phyloP scores from a whole-genome alignment of 2,329 filamentous ascomycete genomes.

The Penicillium sp. region DNA sequence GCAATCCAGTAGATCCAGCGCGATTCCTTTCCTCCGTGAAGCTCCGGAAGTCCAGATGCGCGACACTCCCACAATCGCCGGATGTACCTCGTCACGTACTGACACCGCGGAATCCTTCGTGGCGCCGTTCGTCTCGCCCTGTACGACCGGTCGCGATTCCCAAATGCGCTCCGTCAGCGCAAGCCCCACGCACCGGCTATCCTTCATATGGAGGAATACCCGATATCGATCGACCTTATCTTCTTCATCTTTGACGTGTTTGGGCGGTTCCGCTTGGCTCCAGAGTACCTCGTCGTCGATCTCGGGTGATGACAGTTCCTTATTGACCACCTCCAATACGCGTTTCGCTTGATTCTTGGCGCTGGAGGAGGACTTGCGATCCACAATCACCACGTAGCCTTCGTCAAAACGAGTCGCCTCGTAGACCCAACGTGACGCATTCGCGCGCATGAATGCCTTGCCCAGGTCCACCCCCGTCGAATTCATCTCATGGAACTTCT shows the following conservation, averaged over 20 bases:
- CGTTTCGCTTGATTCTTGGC: constrained; percentile 59
- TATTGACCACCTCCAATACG: constrained; percentile 65
- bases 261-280: constrained; percentile 52
- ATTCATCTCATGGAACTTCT: constrained; percentile 67
- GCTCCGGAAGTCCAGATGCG: constrained; percentile 67
- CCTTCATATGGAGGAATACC: constrained; percentile 65
- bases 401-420: constrained; percentile 54
- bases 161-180: constrained; percentile 66
- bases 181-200: constrained; percentile 65
- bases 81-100: constrained; percentile 46
- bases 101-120: constrained; percentile 49
- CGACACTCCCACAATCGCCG: constrained; percentile 64
- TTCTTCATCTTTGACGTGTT: constrained; percentile 38
- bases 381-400: constrained; percentile 62
- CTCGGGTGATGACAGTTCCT: constrained; percentile 64
- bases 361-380: constrained; percentile 56
- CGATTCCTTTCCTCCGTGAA: constrained; percentile 62
- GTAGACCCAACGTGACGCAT: constrained; percentile 56
- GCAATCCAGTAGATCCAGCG: constrained; percentile 60
- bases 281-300: constrained; percentile 63
- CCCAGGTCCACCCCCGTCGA: constrained; percentile 64
- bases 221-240: constrained; percentile 58
- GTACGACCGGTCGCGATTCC: constrained; percentile 56
- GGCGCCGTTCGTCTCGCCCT: constrained; percentile 22
- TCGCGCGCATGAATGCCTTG: constrained; percentile 59